Evolutionary conservation across 768 basidiomycete species (phyloP), one percentile per base, ranked within the genome.

Genomic region (Hortiboletus campestris): DNA sequence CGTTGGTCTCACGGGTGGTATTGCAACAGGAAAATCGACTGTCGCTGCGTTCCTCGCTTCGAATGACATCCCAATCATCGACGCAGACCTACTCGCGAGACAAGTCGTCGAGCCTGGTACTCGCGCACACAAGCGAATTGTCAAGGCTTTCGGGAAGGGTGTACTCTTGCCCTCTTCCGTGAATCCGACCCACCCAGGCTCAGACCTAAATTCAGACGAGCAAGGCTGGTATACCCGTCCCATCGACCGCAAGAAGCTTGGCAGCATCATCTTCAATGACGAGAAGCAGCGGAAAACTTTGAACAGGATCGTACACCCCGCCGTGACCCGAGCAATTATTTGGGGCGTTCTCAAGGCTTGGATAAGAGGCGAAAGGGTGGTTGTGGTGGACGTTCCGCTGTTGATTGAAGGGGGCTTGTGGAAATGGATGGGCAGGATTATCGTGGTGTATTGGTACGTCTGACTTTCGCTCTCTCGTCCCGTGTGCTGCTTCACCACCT

Each of bases 21-120:
- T 99, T 55, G 92, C 94, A 20, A 94, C 94, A 9, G 94, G 96
- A 50, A 99, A 99, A 75, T 97, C 95, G 0, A 90, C 94, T 13
- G 97, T 94, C 13, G 91, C 94, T 0, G 72, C 74, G 8, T 77
- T 94, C 40, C 77, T 98, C 35, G 79, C 80, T 49, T 75, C 78
- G 0, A 84, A 85, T 61, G 64, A 70, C 31, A 74, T 98, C 31
- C 91, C 93, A 19, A 76, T 98, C 62, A 81, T 98, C 63, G 97
- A 99, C 67, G 94, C 96, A 3, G 96, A 98, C 77, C 59, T 91
- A 17, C 79, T 98, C 47, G 92, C 95, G 4, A 87, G 94, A 38
- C 74, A 85, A 62, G 94, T 90, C 53, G 89, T 98, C 53, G 80
- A 84, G 56, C 94, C 94, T 2, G 91, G 92, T 42, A 91, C 91